Base-by-base conservation (phyloP, 192 early-diverging fungal genomes). In the Glomus cerebriforme region DNA sequence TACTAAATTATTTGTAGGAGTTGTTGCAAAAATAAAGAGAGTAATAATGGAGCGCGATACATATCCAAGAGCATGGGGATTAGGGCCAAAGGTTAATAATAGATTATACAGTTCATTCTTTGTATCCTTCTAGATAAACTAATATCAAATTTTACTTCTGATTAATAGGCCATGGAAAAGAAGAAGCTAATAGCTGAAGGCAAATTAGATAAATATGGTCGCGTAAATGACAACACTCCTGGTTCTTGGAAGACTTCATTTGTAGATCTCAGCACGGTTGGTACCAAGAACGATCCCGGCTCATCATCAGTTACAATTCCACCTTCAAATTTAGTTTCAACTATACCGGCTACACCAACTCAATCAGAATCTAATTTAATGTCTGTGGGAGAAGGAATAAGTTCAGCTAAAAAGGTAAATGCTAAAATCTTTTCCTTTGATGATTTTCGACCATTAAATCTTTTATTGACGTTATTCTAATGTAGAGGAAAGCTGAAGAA, bases 11-110 rank as follows among this genome's bases (percentile, higher is more conserved):
- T 34, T 74, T 59, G 60, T 45, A 78, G 77, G 77, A 12, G 96
- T 98, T 13, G 96, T 99, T 74, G 96, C 98, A 82, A 98, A 98
- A 90, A 98, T 99, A 83, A 99, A 99, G 93, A 93, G 98, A 81
- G 98, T 99, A 35, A 98, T 99, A 77, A 99, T 99, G 98, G 98
- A 99, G 86, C 93, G 98, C 65, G 98, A 99, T 86, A 98, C 98
- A 7, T 99, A 99, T 85, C 98, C 98, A 60, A 92, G 96, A 69
- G 91, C 95, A 80, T 99, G 98, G 98, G 98, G 98, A 22, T 87
- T 99, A 78, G 98, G 98, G 60, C 97, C 97, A 31, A 79, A 79
- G 43, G 74, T 75, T 13, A 34, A 1, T 59, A 9, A 24, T 59
- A 32, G 4, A 19, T 15, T 74, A 0, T 32, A 34, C 2, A 19